A percentile compares a stretch with the other conserved stretches of the same genome.
These are phyloP conservation scores for Penicillium goetzii DNA, from an alignment of 495 filamentous ascomycete species.

Conservation along the genomic window DNA sequence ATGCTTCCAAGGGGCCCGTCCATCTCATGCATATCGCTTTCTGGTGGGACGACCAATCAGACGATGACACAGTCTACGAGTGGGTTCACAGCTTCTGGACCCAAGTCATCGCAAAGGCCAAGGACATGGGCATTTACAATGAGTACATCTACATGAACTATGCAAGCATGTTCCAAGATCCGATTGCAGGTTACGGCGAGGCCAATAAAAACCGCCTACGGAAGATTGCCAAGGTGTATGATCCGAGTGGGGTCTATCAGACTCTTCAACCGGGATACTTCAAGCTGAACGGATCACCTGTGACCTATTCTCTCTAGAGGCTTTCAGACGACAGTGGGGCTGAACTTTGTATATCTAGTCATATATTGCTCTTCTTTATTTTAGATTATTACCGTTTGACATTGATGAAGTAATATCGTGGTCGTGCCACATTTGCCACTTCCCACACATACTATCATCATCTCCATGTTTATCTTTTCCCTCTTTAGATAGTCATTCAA, in stretches of 20 bases:
- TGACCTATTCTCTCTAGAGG: constrained; percentile 11
- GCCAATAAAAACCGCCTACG: constrained; percentile 37
- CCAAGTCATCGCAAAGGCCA: constrained; percentile 38
- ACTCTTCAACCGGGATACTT: constrained; percentile 48
- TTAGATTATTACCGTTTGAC: not conserved
- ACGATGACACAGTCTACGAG: constrained; percentile 35
- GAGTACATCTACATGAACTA: constrained; percentile 64
- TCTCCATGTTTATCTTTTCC: too few species aligned
- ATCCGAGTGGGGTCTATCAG: constrained; percentile 44
- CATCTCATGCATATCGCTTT: constrained; percentile 39
- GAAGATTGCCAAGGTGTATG: constrained; percentile 39
- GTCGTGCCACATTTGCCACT: too few species aligned
- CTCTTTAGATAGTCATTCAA: too few species aligned
- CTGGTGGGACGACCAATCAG: constrained; percentile 39
- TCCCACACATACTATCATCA: too few species aligned
- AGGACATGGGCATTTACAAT: constrained; percentile 44
- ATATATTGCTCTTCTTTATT: not conserved
- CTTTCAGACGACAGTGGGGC: not conserved
- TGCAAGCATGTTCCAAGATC: constrained; percentile 42
- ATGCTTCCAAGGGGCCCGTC: constrained; percentile 42
- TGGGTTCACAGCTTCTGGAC: constrained; percentile 28
- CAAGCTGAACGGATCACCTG: constrained; percentile 37
- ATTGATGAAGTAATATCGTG: too few species aligned
- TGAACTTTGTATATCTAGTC: not conserved
- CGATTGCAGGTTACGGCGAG: constrained; percentile 44